Evolutionary conservation across 2,329 filamentous ascomycete species (phyloP).

Genomic region (Ambrosiella beaveri): DNA sequence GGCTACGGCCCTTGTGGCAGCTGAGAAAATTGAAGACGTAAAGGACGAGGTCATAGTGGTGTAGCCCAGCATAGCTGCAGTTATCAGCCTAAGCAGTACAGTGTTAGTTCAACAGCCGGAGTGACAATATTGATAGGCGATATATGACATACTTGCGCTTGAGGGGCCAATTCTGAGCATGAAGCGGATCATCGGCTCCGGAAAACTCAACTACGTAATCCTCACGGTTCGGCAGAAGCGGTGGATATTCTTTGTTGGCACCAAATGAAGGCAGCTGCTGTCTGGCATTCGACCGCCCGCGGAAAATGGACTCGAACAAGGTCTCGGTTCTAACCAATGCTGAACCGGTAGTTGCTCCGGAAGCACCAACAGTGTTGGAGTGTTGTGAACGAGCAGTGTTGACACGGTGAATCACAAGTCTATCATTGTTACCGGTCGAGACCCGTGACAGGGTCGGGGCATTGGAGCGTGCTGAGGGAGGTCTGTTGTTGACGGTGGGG

Average conservation of each 20-base stretch:
- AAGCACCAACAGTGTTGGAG: constrained; percentile 48
- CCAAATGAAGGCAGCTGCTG: constrained; percentile 53
- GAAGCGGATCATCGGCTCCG: constrained; percentile 63
- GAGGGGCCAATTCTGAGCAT: constrained; percentile 74
- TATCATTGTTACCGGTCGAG: constrained; percentile 27
- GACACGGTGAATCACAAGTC: constrained; percentile 51
- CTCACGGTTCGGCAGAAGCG: constrained; percentile 49
- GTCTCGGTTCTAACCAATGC: constrained; percentile 20
- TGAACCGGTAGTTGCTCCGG: no score
- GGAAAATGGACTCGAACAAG: constrained; percentile 19
- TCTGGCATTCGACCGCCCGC: constrained; percentile 29
- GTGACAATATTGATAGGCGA: not conserved
- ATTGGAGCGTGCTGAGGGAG: not conserved
- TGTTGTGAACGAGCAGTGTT: constrained; percentile 56
- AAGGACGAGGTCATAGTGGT: constrained; percentile 58
- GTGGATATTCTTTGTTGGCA: constrained; percentile 57
- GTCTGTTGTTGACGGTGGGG: constrained; percentile 21
- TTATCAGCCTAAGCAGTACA: constrained; percentile 31
- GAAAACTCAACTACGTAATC: constrained; percentile 76
- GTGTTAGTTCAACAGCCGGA: not conserved
- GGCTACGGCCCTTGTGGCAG: constrained; percentile 42
- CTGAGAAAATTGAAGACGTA: constrained; percentile 57
- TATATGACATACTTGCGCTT: constrained; percentile 49
- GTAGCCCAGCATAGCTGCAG: constrained; percentile 51
- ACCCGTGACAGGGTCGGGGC: constrained; percentile 34